phyloP scores from a whole-genome alignment of 2,329 filamentous ascomycete species.

The Aspergillus floridensis region DNA sequence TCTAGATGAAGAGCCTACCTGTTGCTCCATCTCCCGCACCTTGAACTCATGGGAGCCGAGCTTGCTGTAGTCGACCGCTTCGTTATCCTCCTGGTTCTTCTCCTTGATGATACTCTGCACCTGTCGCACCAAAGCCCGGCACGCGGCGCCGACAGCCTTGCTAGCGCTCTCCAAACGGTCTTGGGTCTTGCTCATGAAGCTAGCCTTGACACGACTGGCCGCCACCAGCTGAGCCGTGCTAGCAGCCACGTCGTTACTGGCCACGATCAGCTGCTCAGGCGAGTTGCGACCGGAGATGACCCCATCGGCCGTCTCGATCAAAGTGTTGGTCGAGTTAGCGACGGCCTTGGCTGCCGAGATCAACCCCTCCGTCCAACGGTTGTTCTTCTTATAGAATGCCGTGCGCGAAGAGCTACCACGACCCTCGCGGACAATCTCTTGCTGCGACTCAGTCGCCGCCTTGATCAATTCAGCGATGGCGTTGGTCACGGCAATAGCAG shows the following conservation, averaged over 20 bases:
- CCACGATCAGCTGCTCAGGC: constrained; percentile 95
- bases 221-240: constrained; percentile 96
- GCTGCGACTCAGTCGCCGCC: constrained; percentile 85
- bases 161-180: constrained; percentile 85
- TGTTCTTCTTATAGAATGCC: constrained; percentile 99
- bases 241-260: constrained; percentile 93
- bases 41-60: constrained; percentile 96
- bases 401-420: constrained; percentile 82
- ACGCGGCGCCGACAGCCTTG: constrained; percentile 88
- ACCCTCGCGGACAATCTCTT: constrained; percentile 94
- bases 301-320: constrained; percentile 97
- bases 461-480: constrained; percentile 94
- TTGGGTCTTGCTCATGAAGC: constrained; percentile 96
- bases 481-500: constrained; percentile 87
- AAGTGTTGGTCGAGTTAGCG: constrained; percentile 84
- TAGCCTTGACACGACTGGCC: constrained; percentile 92
- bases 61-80: constrained; percentile 81
- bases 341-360: constrained; percentile 98
- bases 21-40: constrained; percentile 98
- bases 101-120: constrained; percentile 93
- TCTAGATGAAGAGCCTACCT: constrained; percentile 61
- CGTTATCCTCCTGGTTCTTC: constrained; percentile 72
- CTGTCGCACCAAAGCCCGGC: constrained; percentile 81
- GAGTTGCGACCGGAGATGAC: constrained; percentile 89
- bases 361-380: constrained; percentile 96